Conservation (phyloP, 257 asterid species). For the Forsythia viridissima region DNA sequence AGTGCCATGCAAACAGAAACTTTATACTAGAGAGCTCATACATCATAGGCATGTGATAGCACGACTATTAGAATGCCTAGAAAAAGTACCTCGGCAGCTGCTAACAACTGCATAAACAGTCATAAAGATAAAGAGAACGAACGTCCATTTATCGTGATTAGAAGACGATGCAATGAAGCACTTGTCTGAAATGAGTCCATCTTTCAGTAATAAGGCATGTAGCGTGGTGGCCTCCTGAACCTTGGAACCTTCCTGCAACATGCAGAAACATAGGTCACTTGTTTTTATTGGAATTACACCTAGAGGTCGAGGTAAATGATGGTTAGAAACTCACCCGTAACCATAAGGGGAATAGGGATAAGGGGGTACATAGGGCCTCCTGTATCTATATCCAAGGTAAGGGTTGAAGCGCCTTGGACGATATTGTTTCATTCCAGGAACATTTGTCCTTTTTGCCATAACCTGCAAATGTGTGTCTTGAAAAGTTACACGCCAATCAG, state of each 20-base stretch:
- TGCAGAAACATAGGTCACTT: conserved; percentile 6
- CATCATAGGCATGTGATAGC: background rate
- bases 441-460: conserved; percentile 84
- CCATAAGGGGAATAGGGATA: conserved; percentile 81
- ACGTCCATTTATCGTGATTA: no score
- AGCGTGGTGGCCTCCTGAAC: conserved; percentile 82
- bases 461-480: conserved; percentile 49
- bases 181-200: background rate
- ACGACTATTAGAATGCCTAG: background rate
- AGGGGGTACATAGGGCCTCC: conserved; percentile 83
- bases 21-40: background rate
- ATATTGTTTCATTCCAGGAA: conserved; percentile 96
- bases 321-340: conserved; percentile 53
- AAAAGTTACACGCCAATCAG: conserved; percentile 9
- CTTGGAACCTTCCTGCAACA: conserved; percentile 80
- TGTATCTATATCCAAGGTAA: conserved; percentile 52
- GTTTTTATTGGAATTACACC: background rate
- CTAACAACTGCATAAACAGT: background rate
- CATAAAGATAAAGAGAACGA: background rate
- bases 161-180: background rate
- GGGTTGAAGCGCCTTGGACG: conserved; percentile 78
- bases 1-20: background rate
- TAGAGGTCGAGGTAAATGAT: background rate
- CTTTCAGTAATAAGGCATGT: conserved; percentile 78
- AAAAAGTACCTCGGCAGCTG: background rate